A percentile compares a stretch with the other conserved stretches of the same genome.
These are phyloP conservation scores for Sedum album DNA, from an alignment of 164 flowering plant species.

Conservation along the genomic window DNA sequence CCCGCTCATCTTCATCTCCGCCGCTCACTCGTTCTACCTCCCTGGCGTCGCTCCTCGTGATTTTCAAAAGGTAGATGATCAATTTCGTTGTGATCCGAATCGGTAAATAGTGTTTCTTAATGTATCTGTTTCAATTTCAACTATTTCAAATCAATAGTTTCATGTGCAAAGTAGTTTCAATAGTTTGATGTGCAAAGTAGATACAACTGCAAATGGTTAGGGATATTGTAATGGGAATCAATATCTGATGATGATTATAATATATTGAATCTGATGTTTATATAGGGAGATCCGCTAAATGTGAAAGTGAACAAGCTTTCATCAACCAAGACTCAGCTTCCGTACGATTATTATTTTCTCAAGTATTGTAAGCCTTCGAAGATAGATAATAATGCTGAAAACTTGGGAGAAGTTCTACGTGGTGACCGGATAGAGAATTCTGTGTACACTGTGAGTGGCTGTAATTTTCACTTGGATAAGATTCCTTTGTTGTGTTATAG, in stretches of 20 bases:
- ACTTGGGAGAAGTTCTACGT: conserved; percentile 50
- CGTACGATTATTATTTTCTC: conserved; percentile 39
- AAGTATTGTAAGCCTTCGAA: conserved; percentile 26
- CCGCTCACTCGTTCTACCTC: conserved; percentile 32
- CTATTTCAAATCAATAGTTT: not conserved
- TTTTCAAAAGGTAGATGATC: conserved; percentile 23
- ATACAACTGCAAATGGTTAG: too few species aligned
- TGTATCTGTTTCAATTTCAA: not conserved
- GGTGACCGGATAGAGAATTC: conserved; percentile 54
- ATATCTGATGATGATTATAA: not conserved
- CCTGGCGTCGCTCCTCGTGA: conserved; percentile 57
- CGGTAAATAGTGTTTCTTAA: not conserved
- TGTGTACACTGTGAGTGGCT: conserved; percentile 21
- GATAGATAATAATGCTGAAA: conserved; percentile 44
- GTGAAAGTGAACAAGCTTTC: conserved; percentile 5
- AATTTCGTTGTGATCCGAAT: not conserved
- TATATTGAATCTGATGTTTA: not conserved
- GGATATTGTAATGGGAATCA: too few species aligned
- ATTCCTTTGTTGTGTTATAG: not conserved
- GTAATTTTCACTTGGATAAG: not conserved
- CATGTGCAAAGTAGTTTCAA: not conserved
- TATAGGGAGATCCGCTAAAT: conserved; percentile 1
- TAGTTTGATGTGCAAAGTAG: too few species aligned
- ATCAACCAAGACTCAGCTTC: conserved; percentile 35
- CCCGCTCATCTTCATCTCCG: not conserved